A percentile compares a stretch with the other conserved stretches of the same genome.
These are phyloP conservation scores for Trypanosoma boissoni DNA, from an alignment of 208 protist species.

Conservation along the genomic window DNA sequence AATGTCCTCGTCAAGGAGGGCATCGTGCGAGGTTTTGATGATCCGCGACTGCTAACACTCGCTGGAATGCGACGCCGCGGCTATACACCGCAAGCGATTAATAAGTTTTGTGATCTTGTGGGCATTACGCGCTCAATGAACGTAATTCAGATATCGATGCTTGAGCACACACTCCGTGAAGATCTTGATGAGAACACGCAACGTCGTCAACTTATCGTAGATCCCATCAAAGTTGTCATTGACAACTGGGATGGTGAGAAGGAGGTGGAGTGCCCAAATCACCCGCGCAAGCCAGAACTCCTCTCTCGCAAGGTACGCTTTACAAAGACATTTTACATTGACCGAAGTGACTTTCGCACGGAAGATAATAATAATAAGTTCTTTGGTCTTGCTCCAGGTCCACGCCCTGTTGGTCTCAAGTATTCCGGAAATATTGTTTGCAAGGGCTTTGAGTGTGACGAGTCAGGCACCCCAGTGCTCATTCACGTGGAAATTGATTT, in stretches of 20 bases:
- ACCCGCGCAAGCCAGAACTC: constrained; percentile 87
- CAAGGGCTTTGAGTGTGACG: constrained; percentile 75
- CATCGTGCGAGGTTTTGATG: constrained; percentile 96
- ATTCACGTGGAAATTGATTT: constrained; percentile 89
- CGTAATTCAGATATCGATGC: constrained; percentile 90
- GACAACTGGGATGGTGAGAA: constrained; percentile 90
- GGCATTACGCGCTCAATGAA: constrained; percentile 93
- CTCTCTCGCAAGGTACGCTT: constrained; percentile 88
- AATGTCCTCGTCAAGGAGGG: constrained; percentile 94
- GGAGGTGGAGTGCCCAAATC: constrained; percentile 92
- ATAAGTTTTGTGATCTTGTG: constrained; percentile 96
- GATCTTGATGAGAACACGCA: constrained; percentile 92
- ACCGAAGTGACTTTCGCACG: constrained; percentile 95
- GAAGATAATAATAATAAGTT: constrained; percentile 85
- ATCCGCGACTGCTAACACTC: constrained; percentile 97
- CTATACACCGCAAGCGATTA: constrained; percentile 97
- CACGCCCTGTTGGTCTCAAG: constrained; percentile 84
- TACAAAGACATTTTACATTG: constrained; percentile 95
- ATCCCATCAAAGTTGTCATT: constrained; percentile 96
- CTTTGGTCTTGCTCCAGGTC: constrained; percentile 80
- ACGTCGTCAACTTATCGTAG: constrained; percentile 89
- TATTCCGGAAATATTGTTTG: constrained; percentile 86
- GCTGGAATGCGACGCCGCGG: constrained; percentile 96
- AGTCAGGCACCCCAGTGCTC: constrained; percentile 47
- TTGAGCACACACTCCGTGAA: constrained; percentile 94